Evolutionary conservation across 1,284 basidiomycete species (phyloP), one percentile per base, ranked within the genome.

Genomic region (Malassezia nana): DNA sequence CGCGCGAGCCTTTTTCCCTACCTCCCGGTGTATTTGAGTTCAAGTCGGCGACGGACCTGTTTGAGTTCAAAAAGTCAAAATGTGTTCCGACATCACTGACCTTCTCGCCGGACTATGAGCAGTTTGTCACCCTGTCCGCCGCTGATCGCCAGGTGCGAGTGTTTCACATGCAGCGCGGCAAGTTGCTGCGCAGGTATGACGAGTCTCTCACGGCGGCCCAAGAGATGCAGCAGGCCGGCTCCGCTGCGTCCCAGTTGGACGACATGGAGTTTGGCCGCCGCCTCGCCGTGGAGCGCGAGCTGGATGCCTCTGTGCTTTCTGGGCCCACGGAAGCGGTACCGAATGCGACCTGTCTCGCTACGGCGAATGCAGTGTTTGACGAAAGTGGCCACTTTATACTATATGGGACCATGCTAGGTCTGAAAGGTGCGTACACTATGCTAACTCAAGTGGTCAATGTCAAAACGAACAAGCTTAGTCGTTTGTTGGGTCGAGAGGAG

Each of bases 191-290:
- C 15, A 88, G 86, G 69, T 98, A 96, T 72, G 92, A 99, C 65
- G 94, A 99, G 75, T 90, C 87, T 0, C 79, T 98, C 0, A 78
- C 82, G 4, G 90, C 92, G 0, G 85, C 90, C 29, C 87, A 91
- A 68, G 90, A 96, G 74, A 95, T 96, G 90, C 75, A 76, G 52
- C 72, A 75, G 51, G 74, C 69, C 3, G 89, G 88, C 1, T 91
- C 89, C 6, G 84, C 87, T 18, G 81, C 89, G 16, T 88, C 86
- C 76, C 85, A 84, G 69, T 83, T 98, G 9, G 94, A 99, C 60
- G 90, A 96, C 75, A 99, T 99, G 92, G 94, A 99, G 74, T 96
- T 99, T 69, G 92, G 94, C n/a, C 79, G 94, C 53, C 80, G 94
- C 9, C 78, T 98, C 44, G 94, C 94, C 1, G 79, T 84, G 13